Evolutionary conservation across 108 stramenopile species (phyloP).

Genomic region (Stephanodiscus minutulus): DNA sequence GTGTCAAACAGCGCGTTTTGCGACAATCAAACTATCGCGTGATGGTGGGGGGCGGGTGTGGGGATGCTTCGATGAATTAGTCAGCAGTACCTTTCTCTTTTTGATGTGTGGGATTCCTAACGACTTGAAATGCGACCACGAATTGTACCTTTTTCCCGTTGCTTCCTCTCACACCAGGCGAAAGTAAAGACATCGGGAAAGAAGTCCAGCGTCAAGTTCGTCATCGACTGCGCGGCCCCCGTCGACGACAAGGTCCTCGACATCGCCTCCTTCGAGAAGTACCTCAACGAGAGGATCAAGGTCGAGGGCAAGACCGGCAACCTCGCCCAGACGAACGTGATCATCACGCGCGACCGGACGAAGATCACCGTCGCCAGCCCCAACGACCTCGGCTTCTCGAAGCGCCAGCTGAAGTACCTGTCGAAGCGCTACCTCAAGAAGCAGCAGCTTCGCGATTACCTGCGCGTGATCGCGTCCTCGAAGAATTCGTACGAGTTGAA

Average conservation of each 20-base stretch:
- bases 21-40: slow-evolving; percentile 17
- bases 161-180: slow-evolving; percentile 48
- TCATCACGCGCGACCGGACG: slow-evolving; percentile 88
- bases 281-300: slow-evolving; percentile 98
- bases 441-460: slow-evolving; percentile 97
- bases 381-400: slow-evolving; percentile 91
- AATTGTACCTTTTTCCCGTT: slow-evolving; percentile 1
- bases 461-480: slow-evolving; percentile 94
- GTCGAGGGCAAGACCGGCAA: slow-evolving; percentile 82
- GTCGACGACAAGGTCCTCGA: slow-evolving; percentile 99
- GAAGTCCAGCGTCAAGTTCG: slow-evolving; percentile 94
- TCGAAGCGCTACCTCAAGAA: slow-evolving; percentile 99
- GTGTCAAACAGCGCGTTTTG: slow-evolving; percentile 13
- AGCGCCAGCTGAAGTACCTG: slow-evolving; percentile 99
- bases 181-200: slow-evolving; percentile 72
- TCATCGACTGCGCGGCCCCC: slow-evolving; percentile 96
- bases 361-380: slow-evolving; percentile 89
- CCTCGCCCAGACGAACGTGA: slow-evolving; percentile 77
- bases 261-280: slow-evolving; percentile 97
- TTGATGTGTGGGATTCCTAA: not conserved
- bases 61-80: not conserved
- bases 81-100: not conserved
- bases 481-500: slow-evolving; percentile 93
- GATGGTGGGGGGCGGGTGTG: not conserved
- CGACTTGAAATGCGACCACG: not conserved